phyloP scores from a whole-genome alignment of 305 asterid genomes.

The Fraxinus dipetala region DNA sequence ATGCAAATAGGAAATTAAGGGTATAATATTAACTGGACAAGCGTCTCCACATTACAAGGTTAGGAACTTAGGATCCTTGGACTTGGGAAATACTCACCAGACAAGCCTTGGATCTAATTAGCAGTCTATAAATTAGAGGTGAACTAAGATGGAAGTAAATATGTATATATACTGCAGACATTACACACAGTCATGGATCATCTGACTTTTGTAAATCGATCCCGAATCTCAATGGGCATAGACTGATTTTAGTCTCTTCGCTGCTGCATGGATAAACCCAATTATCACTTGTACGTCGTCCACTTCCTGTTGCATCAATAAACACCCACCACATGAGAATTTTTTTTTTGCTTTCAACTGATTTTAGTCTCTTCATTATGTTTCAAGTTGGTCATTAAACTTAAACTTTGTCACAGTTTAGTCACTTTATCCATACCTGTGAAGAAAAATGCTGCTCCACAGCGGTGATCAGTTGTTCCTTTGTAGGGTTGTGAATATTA shows the following conservation, averaged over 20 bases:
- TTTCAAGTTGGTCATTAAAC: neutral
- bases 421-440: conserved; percentile 44
- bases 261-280: conserved; percentile 74
- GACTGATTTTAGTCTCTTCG: conserved; percentile 51
- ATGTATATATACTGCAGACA: conserved; percentile 41
- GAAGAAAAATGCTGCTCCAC: conserved; percentile 81
- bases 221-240: conserved; percentile 39
- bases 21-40: conserved; percentile 23
- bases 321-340: neutral
- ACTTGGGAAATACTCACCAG: conserved; percentile 25
- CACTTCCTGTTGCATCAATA: conserved; percentile 50
- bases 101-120: conserved; percentile 38
- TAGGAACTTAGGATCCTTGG: conserved; percentile 32
- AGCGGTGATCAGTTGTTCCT: conserved; percentile 60
- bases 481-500: conserved; percentile 59
- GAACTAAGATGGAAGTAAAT: conserved; percentile 47
- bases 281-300: conserved; percentile 76
- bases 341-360: neutral
- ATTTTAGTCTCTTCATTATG: neutral
- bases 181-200: conserved; percentile 30
- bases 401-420: neutral
- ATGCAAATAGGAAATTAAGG: conserved; percentile 10
- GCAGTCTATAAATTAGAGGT: conserved; percentile 45
- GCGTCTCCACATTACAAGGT: conserved; percentile 36
- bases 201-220: conserved; percentile 5